phyloP scores from a whole-genome alignment of 176 grass and related monocot species.

The Rhipidocladum racemiflorum region DNA sequence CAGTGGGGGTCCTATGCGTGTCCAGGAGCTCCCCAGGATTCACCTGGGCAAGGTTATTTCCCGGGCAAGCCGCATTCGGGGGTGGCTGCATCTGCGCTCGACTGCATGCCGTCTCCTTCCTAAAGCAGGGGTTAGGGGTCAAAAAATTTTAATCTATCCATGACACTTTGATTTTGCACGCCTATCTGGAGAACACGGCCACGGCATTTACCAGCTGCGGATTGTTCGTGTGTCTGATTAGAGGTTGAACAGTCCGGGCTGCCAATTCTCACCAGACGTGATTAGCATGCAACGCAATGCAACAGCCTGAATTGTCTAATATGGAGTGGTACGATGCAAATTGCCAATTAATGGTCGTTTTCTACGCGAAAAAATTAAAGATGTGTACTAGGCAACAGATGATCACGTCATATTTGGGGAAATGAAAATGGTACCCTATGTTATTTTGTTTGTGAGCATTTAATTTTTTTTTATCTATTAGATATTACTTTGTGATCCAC shows the following conservation, averaged over 20 bases:
- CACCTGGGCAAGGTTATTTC: constrained; percentile 46
- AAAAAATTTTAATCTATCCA: background rate
- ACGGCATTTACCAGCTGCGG: background rate
- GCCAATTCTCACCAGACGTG: background rate
- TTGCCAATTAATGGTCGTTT: background rate
- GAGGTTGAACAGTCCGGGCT: background rate
- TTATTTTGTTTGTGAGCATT: no score
- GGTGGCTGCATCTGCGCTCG: constrained; percentile 4
- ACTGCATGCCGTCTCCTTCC: background rate
- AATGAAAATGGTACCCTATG: no score
- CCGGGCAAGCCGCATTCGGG: constrained; percentile 30
- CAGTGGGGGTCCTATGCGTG: background rate
- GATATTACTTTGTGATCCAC: no score
- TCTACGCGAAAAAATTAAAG: background rate
- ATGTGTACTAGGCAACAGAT: background rate
- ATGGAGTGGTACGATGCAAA: background rate
- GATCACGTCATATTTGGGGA: background rate
- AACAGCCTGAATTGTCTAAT: background rate
- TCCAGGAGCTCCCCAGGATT: background rate
- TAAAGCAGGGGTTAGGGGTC: background rate
- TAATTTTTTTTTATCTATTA: no score
- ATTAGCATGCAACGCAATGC: background rate
- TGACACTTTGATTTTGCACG: background rate
- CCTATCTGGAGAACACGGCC: background rate
- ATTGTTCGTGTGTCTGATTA: background rate